A percentile compares a stretch with the other conserved stretches of the same genome.
Evolutionary conservation across 257 asterid genomes (phyloP).

Genomic region (Voacanga thouarsii): DNA sequence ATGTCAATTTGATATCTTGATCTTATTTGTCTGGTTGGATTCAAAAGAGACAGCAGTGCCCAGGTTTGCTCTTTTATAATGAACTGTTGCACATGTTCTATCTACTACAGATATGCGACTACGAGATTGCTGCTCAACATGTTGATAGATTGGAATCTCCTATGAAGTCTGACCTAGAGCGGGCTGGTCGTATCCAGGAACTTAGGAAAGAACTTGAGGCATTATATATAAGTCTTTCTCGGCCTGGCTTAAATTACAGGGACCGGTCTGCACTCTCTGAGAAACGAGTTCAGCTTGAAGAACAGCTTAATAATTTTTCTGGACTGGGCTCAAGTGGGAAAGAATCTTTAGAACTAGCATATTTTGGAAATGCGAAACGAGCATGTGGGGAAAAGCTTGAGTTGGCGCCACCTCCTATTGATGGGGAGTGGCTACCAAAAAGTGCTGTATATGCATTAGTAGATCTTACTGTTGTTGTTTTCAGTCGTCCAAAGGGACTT

Average conservation of each 20-base stretch:
- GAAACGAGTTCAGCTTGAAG: conserved; percentile 61
- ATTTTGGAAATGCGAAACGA: conserved; percentile 83
- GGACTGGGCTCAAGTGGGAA: conserved; percentile 47
- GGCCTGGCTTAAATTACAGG: conserved; percentile 52
- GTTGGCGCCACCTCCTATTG: conserved; percentile 96
- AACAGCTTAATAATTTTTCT: conserved; percentile 47
- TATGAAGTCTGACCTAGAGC: conserved; percentile 78
- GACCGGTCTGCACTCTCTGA: conserved; percentile 70
- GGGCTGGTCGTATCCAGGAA: conserved; percentile 58
- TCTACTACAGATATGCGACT: conserved; percentile 88
- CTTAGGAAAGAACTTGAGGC: conserved; percentile 63
- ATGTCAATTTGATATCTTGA: conserved; percentile 23
- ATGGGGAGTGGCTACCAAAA: conserved; percentile 99
- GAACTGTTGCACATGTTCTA: conserved; percentile 92
- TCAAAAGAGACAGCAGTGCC: conserved; percentile 73
- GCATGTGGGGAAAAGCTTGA: conserved; percentile 74
- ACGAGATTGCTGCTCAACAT: conserved; percentile 80
- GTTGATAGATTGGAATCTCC: conserved; percentile 81
- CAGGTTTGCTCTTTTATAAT: conserved; percentile 70
- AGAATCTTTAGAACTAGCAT: conserved; percentile 76
- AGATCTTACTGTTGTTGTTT: conserved; percentile 82
- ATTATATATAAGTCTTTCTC: conserved; percentile 57
- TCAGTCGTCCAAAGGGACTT: conserved; percentile 89
- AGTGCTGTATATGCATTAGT: conserved; percentile 91
- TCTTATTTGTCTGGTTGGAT: conserved; percentile 25